Percentiles rank a stretch among this genome's conserved stretches.
Evolutionary conservation across 176 grass and related monocot species (phyloP).

Genomic region (Oryza meridionalis): DNA sequence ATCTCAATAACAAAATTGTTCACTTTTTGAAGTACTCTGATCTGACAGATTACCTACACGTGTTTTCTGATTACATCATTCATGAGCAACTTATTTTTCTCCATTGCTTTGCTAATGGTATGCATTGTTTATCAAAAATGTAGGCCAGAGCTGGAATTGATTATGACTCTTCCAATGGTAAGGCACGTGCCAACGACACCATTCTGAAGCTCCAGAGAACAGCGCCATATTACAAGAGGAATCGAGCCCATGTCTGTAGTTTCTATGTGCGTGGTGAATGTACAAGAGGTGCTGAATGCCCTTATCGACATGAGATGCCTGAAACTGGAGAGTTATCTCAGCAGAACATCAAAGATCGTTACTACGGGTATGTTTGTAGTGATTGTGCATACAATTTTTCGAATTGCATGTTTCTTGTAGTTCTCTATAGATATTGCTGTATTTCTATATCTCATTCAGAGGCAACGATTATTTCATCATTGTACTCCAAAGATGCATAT

Average conservation of each 20-base stretch:
- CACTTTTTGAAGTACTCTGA: background rate
- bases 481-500: background rate
- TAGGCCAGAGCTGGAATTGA: slow-evolving; percentile 95
- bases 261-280: slow-evolving; percentile 97
- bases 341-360: slow-evolving; percentile 99
- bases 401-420: slow-evolving; percentile 6
- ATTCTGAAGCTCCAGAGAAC: slow-evolving; percentile 98
- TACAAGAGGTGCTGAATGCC: slow-evolving; percentile 93
- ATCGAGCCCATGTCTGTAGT: slow-evolving; percentile 95
- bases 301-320: slow-evolving; percentile 99
- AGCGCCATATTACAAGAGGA: slow-evolving; percentile 98
- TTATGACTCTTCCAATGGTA: slow-evolving; percentile 90
- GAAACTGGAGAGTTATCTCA: slow-evolving; percentile 97
- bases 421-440: background rate
- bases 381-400: slow-evolving; percentile 11
- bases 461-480: background rate
- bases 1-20: background rate
- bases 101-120: background rate
- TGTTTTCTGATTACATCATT: background rate
- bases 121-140: slow-evolving; percentile 35
- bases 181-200: slow-evolving; percentile 80
- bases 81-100: slow-evolving; percentile 3
- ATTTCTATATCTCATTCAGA: background rate
- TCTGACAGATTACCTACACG: background rate
- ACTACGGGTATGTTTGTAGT: slow-evolving; percentile 85